Conservation (phyloP, 768 basidiomycete species). For the Phylloporus rhodoxanthus region DNA sequence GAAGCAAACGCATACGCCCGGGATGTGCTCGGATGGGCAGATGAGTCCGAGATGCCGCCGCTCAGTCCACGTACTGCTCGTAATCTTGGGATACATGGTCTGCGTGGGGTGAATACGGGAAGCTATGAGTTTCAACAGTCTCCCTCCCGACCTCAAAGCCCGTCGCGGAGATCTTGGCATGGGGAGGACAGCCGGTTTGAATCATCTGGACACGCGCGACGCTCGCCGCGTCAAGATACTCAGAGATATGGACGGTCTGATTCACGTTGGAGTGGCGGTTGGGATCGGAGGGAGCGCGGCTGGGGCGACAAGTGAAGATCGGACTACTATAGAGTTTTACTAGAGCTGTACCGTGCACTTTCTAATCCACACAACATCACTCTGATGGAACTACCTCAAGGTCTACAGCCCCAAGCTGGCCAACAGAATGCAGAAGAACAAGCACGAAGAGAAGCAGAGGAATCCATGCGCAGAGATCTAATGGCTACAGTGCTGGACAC, state of each 20-base stretch:
- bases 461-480: conserved; percentile 70
- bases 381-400: conserved; percentile 28
- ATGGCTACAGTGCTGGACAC: conserved; percentile 73
- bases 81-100: conserved; percentile 45
- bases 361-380: too few relatives aligned
- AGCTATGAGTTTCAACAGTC: conserved; percentile 2
- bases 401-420: conserved; percentile 29
- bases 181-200: not conserved
- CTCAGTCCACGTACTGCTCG: conserved; percentile 41
- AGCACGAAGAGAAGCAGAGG: conserved; percentile 56
- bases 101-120: conserved; percentile 23
- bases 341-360: too few relatives aligned
- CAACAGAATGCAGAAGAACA: conserved; percentile 51
- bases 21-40: conserved; percentile 35
- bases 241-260: conserved; percentile 2
- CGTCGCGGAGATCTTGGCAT: conserved; percentile 10
- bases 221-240: conserved; percentile 2
- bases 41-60: conserved; percentile 30
- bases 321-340: not conserved
- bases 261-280: conserved; percentile 2
- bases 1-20: conserved; percentile 35
- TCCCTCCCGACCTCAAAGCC: conserved; percentile 1
- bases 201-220: conserved; percentile 1
- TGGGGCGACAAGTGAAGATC: not conserved
- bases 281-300: conserved; percentile 4